Evolutionary conservation across 257 asterid species (phyloP).

Genomic region (Solanum chmielewskii): DNA sequence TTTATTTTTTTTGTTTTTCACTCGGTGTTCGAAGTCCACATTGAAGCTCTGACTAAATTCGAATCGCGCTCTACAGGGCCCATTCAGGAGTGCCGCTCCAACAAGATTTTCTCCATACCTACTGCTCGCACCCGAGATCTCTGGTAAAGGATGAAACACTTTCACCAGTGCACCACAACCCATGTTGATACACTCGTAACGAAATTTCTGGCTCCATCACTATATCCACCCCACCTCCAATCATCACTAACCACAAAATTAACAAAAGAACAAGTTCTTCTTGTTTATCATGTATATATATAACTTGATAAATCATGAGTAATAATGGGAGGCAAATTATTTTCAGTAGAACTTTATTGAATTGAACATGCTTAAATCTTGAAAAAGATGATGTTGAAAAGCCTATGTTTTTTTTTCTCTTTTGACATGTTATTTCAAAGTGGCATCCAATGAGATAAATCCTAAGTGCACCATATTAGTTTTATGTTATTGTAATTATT

Average conservation of each 20-base stretch:
- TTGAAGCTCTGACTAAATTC: too few species aligned
- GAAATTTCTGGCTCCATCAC: too few species aligned
- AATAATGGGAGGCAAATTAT: background rate
- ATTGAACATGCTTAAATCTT: background rate
- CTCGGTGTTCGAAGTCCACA: rapidly evolving
- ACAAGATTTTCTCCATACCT: too few species aligned
- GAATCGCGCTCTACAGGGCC: too few species aligned
- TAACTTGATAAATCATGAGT: background rate
- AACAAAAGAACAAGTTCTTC: background rate
- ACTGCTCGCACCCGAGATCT: too few species aligned
- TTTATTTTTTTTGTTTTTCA: too few species aligned
- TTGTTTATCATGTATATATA: background rate
- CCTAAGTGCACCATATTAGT: background rate
- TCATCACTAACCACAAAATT: background rate
- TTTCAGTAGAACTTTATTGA: background rate
- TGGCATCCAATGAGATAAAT: background rate
- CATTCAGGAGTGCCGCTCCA: too few species aligned
- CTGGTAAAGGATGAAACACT: too few species aligned
- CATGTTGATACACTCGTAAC: too few species aligned
- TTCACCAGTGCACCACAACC: too few species aligned
- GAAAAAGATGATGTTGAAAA: background rate
- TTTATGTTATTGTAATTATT: background rate
- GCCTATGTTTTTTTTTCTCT: background rate
- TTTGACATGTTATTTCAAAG: background rate
- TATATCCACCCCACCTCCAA: background rate